Percentiles rank a stretch among this genome's conserved stretches.
Conservation (phyloP, 257 asterid genomes). For the Thymus mandschuricus region DNA sequence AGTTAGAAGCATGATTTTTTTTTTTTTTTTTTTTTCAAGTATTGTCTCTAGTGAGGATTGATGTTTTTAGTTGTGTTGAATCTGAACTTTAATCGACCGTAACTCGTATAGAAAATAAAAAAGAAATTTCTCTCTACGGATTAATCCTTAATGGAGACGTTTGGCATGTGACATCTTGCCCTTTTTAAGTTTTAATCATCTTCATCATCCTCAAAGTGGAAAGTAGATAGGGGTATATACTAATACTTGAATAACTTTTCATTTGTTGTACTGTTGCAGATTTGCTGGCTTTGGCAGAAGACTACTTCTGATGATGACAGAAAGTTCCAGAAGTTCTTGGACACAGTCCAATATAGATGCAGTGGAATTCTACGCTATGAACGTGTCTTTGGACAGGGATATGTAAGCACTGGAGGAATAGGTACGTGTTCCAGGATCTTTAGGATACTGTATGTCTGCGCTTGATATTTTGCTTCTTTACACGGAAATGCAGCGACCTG, state of each 20-base stretch:
- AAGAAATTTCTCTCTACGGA: neutral
- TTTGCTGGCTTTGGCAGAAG: slow-evolving; percentile 96
- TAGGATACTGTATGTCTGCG: neutral
- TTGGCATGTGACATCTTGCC: slow-evolving; percentile 1
- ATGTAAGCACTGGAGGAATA: slow-evolving; percentile 96
- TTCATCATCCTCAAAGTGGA: neutral
- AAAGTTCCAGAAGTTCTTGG: slow-evolving; percentile 91
- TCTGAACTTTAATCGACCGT: neutral
- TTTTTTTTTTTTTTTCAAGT: neutral
- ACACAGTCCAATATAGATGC: slow-evolving; percentile 83
- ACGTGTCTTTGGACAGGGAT: slow-evolving; percentile 94
- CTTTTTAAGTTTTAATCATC: neutral
- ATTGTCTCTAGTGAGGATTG: neutral
- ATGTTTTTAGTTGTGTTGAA: neutral
- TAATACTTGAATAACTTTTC: neutral
- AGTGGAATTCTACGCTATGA: slow-evolving; percentile 91
- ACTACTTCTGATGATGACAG: slow-evolving; percentile 72
- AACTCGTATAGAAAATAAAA: neutral
- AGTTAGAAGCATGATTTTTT: too few relatives aligned
- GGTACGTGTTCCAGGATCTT: slow-evolving; percentile 48
- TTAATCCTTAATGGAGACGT: neutral
- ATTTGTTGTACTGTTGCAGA: slow-evolving; percentile 47
- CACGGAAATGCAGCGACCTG: too few relatives aligned
- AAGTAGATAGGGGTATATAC: neutral
- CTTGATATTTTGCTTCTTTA: neutral